These are phyloP conservation scores for Stephanodiscus triporus DNA, from an alignment of 108 stramenopile species.

Conservation along the genomic window DNA sequence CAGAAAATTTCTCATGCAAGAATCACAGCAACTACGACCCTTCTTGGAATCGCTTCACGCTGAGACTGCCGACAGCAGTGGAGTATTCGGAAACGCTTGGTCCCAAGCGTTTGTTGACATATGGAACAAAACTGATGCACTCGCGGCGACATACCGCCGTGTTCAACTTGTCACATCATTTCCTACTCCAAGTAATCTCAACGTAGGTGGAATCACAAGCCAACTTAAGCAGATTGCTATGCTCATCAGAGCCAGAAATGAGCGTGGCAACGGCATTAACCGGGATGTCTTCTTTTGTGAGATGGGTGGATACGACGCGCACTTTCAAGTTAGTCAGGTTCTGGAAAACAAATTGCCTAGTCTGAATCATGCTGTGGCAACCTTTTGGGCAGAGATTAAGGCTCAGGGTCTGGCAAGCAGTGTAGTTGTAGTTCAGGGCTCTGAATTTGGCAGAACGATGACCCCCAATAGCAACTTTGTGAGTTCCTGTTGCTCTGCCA, in stretches of 20 bases:
- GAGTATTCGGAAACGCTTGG: constrained; percentile 47
- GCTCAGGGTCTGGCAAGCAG: constrained; percentile 38
- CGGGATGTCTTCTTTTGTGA: constrained; percentile 66
- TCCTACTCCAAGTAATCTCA: background rate
- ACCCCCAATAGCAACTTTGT: constrained; percentile 46
- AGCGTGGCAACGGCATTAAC: constrained; percentile 45
- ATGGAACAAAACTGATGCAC: constrained; percentile 24
- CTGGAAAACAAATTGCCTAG: constrained; percentile 27
- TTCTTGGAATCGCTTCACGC: constrained; percentile 32
- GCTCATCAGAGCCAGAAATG: constrained; percentile 41
- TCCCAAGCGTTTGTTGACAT: constrained; percentile 44
- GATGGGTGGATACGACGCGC: constrained; percentile 69
- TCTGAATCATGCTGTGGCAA: constrained; percentile 27
- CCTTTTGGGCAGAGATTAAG: constrained; percentile 52
- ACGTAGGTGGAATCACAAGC: constrained; percentile 25
- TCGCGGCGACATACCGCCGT: constrained; percentile 3
- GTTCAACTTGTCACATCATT: constrained; percentile 12
- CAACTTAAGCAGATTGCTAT: constrained; percentile 39
- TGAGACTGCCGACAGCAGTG: constrained; percentile 23
- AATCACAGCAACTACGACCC: constrained; percentile 8
- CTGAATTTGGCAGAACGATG: constrained; percentile 73
- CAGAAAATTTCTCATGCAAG: constrained; percentile 15
- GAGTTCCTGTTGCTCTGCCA: background rate
- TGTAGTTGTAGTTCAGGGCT: constrained; percentile 41
- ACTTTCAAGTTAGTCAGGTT: constrained; percentile 35